These are phyloP conservation scores for Steccherinum ochraceum DNA, from an alignment of 768 basidiomycete genomes.

Conservation along the genomic window DNA sequence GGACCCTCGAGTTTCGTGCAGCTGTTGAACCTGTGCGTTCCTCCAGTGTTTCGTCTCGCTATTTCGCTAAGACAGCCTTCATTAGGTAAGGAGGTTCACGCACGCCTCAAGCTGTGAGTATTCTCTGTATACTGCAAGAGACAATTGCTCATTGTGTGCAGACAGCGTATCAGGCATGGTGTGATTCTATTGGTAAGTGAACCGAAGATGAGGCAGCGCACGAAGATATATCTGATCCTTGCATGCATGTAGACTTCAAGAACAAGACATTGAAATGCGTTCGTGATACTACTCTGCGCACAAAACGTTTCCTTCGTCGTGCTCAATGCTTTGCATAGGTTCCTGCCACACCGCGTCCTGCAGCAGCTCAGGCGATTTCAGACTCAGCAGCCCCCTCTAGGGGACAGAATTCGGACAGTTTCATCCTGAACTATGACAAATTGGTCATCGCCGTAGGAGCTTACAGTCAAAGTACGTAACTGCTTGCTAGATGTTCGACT, in stretches of 20 bases:
- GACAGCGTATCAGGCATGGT: slow-evolving; percentile 72
- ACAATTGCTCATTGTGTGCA: slow-evolving; percentile 24
- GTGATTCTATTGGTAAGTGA: slow-evolving; percentile 55
- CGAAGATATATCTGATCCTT: not conserved
- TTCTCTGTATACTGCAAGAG: too few relatives aligned
- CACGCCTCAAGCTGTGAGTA: slow-evolving; percentile 19
- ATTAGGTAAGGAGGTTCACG: slow-evolving; percentile 22
- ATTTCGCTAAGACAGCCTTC: not conserved
- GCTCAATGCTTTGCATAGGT: too few relatives aligned
- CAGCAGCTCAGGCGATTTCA: slow-evolving; percentile 16
- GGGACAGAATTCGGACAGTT: slow-evolving; percentile 20
- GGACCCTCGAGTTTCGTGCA: slow-evolving; percentile 78
- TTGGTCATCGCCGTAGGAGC: slow-evolving; percentile 82
- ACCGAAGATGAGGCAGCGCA: not conserved
- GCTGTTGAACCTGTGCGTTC: slow-evolving; percentile 70
- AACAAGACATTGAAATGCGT: slow-evolving; percentile 57
- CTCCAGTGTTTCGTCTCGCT: not conserved
- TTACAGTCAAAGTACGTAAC: slow-evolving; percentile 65
- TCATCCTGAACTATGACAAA: slow-evolving; percentile 68
- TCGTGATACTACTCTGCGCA: slow-evolving; percentile 17
- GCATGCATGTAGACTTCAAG: slow-evolving; percentile 42
- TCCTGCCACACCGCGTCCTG: slow-evolving; percentile 48
- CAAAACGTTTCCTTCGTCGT: not conserved
- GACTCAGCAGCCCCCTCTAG: not conserved
- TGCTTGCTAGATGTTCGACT: not conserved